Conservation (phyloP, 2,329 filamentous ascomycete species). For the Beauveria brongniartii region DNA sequence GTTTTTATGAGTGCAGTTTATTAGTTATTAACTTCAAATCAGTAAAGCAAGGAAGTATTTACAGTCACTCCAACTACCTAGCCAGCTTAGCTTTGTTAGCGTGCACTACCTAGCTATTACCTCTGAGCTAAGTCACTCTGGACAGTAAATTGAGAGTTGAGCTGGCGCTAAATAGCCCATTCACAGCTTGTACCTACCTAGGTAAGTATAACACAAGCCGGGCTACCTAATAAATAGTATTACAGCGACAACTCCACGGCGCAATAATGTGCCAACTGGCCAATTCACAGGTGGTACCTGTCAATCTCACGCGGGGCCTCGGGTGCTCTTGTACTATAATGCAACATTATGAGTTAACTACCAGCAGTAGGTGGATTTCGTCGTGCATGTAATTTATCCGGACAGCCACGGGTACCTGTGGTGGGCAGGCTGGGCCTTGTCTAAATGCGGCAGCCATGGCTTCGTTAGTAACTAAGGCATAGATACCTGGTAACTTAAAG, state of each 20-base stretch:
- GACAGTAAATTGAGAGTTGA: no score
- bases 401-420: neutral
- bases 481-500: neutral
- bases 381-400: neutral
- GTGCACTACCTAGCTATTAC: neutral
- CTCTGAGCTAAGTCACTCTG: no score
- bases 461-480: no score
- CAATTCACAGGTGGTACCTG: neutral
- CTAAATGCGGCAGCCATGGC: neutral
- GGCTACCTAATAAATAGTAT: neutral
- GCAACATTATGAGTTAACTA: neutral
- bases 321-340: neutral
- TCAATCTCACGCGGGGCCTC: neutral
- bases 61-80: neutral
- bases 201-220: no score
- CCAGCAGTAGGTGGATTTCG: neutral
- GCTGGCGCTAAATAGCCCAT: no score
- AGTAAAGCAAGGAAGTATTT: neutral
- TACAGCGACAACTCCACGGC: neutral
- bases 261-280: neutral
- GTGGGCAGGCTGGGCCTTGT: neutral
- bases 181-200: neutral
- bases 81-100: neutral
- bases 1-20: no score
- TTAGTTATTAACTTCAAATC: neutral